Evolutionary conservation across 176 grass and related monocot species (phyloP), one percentile per base, ranked within the genome.

Genomic region (Cenchrus americanus): DNA sequence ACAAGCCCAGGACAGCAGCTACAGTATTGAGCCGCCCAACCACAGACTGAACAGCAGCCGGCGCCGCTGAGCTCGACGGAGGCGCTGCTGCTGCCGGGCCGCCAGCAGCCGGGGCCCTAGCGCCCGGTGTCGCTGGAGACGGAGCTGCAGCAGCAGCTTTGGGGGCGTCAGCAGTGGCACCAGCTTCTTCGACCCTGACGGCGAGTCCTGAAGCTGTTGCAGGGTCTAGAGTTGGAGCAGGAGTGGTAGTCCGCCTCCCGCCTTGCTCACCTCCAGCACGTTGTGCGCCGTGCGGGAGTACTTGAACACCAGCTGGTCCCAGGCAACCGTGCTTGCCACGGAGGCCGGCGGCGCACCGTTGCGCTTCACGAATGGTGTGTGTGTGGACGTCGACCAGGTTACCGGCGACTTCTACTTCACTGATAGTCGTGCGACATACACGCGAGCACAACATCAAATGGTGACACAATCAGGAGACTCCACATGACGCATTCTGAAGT

Each of bases 191-290:
- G 23, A 92, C 86, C 14, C 14, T 44, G 74, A 92, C 30, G 18
- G 78, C 27, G n/a, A 92, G 12, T 44, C 22, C 0, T 24, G 51
- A 54, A 52, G 32, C 5, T 18, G 70, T n/a, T 11, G 21, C 77
- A 1, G 0, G 87, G 77, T 23, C 10, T 69, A 24, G 87, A 42
- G 37, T 0, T 0, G 14, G 51, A 69, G 82, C 82, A 89, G 0
- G 82, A 5, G 62, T 76, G 37, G 69, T 85, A 71, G 62, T 64
- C 61, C 9, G 42, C 48, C 77, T 57, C 57, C 61, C 9, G 42
- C 48, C 77, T 57, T 89, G 77, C 15, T 89, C 69, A 85, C 87
- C 54, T 85, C 76, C 52, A 89, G 0, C 62, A 82, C 83, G 17
- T 77, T 30, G 63, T 89, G 87, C 19, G 71, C 44, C 0, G 3